Conservation (phyloP, 2,329 filamentous ascomycete genomes). For the Microsporum audouinii region DNA sequence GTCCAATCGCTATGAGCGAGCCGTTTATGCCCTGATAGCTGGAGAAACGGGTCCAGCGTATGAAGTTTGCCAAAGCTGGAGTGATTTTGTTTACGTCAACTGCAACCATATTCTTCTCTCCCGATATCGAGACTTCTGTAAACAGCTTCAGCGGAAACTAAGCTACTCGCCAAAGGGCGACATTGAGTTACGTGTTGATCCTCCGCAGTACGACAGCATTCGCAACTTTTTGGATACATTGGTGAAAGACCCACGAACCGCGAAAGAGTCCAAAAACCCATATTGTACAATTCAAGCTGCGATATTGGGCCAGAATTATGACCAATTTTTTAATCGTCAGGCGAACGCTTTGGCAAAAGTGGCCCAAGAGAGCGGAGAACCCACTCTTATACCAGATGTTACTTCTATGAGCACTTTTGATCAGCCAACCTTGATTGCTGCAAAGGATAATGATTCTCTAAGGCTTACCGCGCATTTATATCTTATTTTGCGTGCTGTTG, state of each 20-base stretch:
- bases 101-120: slow-evolving; percentile 76
- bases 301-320: slow-evolving; percentile 34
- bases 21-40: slow-evolving; percentile 80
- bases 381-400: slow-evolving; percentile 26
- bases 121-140: slow-evolving; percentile 61
- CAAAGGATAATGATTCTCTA: slow-evolving; percentile 47
- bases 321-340: slow-evolving; percentile 31
- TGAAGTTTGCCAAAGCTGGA: slow-evolving; percentile 65
- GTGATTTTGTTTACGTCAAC: slow-evolving; percentile 75
- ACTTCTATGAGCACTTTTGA: slow-evolving; percentile 36
- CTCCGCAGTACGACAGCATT: slow-evolving; percentile 34
- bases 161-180: slow-evolving; percentile 46
- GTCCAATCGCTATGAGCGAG: slow-evolving; percentile 67
- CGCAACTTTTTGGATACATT: slow-evolving; percentile 29
- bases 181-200: slow-evolving; percentile 46
- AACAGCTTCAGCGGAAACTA: slow-evolving; percentile 33
- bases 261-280: slow-evolving; percentile 32
- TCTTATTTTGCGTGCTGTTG: slow-evolving; percentile 54
- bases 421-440: slow-evolving; percentile 35
- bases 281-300: slow-evolving; percentile 36
- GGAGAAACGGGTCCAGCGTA: slow-evolving; percentile 72
- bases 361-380: slow-evolving; percentile 19
- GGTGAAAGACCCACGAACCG: slow-evolving; percentile 26
- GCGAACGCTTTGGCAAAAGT: slow-evolving; percentile 33
- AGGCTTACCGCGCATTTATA: slow-evolving; percentile 57